A percentile compares a stretch with the other conserved stretches of the same genome.
These are phyloP conservation scores for Boletus rubropictus DNA, from an alignment of 768 basidiomycete genomes.

Conservation along the genomic window DNA sequence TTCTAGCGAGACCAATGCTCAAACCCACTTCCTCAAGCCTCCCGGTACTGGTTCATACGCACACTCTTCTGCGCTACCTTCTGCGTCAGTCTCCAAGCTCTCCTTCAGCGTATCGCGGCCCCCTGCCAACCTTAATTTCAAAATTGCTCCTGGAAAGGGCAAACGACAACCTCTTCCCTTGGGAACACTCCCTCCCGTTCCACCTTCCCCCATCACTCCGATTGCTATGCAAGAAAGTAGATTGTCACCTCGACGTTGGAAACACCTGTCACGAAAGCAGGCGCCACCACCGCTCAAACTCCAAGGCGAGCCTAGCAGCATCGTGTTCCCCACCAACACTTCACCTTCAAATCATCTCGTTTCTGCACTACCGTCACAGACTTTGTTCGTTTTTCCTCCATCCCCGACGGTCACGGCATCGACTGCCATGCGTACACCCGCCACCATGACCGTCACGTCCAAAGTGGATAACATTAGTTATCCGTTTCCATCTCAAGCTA, in stretches of 20 bases:
- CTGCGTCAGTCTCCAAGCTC: conserved; percentile 54
- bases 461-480: conserved; percentile 39
- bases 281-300: conserved; percentile 54
- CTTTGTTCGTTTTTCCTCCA: conserved; percentile 81
- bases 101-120: conserved; percentile 42
- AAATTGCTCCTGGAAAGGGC: conserved; percentile 40
- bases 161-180: conserved; percentile 62
- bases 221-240: conserved; percentile 36
- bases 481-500: conserved; percentile 55
- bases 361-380: conserved; percentile 63
- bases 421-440: conserved; percentile 58
- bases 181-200: conserved; percentile 60
- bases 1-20: conserved; percentile 28
- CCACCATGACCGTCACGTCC: conserved; percentile 77
- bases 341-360: conserved; percentile 21
- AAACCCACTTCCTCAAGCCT: conserved; percentile 21
- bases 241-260: conserved; percentile 34
- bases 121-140: conserved; percentile 50
- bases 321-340: conserved; percentile 24
- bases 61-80: conserved; percentile 35
- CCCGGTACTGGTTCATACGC: conserved; percentile 3
- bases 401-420: conserved; percentile 49
- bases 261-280: conserved; percentile 51
- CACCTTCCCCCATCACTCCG: conserved; percentile 60
- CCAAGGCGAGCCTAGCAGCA: conserved; percentile 24